Conservation (phyloP, 192 early-diverging fungal species). For the Spinellus fusiger region DNA sequence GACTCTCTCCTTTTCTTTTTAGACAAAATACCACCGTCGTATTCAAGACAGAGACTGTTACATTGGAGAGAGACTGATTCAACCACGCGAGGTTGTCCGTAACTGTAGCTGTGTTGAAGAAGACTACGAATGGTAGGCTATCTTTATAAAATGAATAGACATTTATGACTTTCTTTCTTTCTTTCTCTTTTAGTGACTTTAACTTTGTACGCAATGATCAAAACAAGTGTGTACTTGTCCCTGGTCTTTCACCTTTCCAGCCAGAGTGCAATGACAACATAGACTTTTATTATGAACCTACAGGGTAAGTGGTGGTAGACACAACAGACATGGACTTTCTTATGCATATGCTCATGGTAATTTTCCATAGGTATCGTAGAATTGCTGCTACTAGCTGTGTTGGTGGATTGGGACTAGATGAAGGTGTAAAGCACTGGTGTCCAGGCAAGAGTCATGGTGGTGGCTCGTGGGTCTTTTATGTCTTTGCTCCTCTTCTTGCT, state of each 20-base stretch:
- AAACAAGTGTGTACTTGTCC: conserved; percentile 60
- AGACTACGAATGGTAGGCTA: conserved; percentile 79
- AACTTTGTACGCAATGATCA: conserved; percentile 66
- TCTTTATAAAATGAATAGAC: not conserved
- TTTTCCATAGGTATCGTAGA: conserved; percentile 67
- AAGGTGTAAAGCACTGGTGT: conserved; percentile 61
- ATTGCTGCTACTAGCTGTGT: conserved; percentile 80
- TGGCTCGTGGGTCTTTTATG: conserved; percentile 22
- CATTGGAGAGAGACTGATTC: conserved; percentile 63
- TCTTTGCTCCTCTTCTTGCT: conserved; percentile 26
- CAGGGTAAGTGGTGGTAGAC: conserved; percentile 31
- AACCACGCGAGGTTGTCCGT: conserved; percentile 45
- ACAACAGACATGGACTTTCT: not conserved
- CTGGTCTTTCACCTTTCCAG: conserved; percentile 47
- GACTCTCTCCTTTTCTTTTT: conserved; percentile 18
- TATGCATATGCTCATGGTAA: not conserved
- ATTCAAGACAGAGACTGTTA: conserved; percentile 63
- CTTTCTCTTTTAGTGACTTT: conserved; percentile 46
- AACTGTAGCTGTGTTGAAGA: conserved; percentile 68
- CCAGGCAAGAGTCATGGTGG: conserved; percentile 43
- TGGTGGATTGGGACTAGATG: conserved; percentile 46
- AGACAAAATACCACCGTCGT: conserved; percentile 62
- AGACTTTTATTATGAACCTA: conserved; percentile 65
- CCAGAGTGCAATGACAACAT: conserved; percentile 50
- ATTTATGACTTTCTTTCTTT: conserved; percentile 7